Percentiles rank a stretch among this genome's conserved stretches.
These are phyloP conservation scores for Smittium mucronatum DNA, from an alignment of 371 early-diverging fungal species.

Conservation along the genomic window DNA sequence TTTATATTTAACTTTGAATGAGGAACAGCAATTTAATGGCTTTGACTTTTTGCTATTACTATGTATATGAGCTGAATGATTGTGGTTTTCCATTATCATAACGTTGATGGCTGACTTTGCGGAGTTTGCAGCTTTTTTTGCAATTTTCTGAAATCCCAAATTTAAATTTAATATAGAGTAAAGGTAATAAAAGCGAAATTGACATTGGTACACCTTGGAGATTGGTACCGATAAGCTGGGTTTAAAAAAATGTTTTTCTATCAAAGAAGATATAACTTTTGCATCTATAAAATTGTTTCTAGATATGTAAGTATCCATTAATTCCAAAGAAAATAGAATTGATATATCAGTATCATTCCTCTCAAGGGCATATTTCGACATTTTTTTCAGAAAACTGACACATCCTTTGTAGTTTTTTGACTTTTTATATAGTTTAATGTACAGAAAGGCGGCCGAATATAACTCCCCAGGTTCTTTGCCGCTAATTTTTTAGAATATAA, in stretches of 20 bases:
- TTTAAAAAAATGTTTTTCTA: background rate
- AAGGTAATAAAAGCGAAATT: background rate
- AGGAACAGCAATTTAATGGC: background rate
- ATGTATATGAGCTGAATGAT: background rate
- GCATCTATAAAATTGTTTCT: background rate
- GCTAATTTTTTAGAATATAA: conserved; percentile 1
- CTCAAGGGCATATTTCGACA: background rate
- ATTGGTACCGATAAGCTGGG: background rate
- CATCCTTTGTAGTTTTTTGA: background rate
- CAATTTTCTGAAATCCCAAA: background rate
- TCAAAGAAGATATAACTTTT: background rate
- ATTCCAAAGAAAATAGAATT: background rate
- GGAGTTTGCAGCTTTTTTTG: background rate
- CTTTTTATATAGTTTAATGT: background rate
- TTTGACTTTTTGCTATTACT: background rate
- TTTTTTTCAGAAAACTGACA: background rate
- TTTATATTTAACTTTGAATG: background rate
- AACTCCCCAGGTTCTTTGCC: background rate
- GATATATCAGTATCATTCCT: conserved; percentile 2
- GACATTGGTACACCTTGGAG: background rate
- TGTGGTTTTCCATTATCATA: conserved; percentile 1
- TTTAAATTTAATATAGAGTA: background rate
- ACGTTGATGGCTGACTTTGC: background rate
- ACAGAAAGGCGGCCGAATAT: background rate
- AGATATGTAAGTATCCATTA: background rate